Conservation (phyloP, 805 yeast species). For the Zygotorulaspora sp. region DNA sequence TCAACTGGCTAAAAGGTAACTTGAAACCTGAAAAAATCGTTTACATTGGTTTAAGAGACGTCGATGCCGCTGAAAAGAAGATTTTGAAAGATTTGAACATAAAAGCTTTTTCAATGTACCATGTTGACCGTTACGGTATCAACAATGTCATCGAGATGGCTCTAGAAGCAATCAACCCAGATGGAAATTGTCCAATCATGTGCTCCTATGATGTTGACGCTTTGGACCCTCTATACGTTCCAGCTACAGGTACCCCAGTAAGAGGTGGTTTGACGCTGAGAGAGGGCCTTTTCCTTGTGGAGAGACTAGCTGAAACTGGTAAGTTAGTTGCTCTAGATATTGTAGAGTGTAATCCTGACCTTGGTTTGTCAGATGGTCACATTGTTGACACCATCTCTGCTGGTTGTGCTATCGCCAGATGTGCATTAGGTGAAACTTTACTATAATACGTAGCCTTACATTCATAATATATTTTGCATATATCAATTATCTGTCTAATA, state of each 20-base stretch:
- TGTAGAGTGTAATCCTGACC: slow-evolving; percentile 88
- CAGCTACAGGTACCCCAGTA: slow-evolving; percentile 97
- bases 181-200: slow-evolving; percentile 71
- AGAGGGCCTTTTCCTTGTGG: slow-evolving; percentile 90
- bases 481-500: background rate
- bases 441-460: slow-evolving; percentile 15
- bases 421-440: slow-evolving; percentile 91
- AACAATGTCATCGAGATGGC: slow-evolving; percentile 92
- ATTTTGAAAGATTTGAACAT: slow-evolving; percentile 68
- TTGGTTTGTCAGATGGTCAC: slow-evolving; percentile 73
- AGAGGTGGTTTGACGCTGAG: slow-evolving; percentile 93
- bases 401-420: slow-evolving; percentile 85
- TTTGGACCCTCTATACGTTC: slow-evolving; percentile 88
- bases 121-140: slow-evolving; percentile 90
- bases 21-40: slow-evolving; percentile 71
- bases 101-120: slow-evolving; percentile 91
- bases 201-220: slow-evolving; percentile 95
- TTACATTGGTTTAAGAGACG: slow-evolving; percentile 91
- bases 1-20: slow-evolving; percentile 72
- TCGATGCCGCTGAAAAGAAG: slow-evolving; percentile 78
- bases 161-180: slow-evolving; percentile 67
- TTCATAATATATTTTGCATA: background rate
- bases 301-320: slow-evolving; percentile 89
- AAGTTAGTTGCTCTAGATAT: slow-evolving; percentile 81
- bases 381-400: slow-evolving; percentile 81